phyloP scores from a whole-genome alignment of 2,329 filamentous ascomycete genomes.

The Fusarium austroafricanum region DNA sequence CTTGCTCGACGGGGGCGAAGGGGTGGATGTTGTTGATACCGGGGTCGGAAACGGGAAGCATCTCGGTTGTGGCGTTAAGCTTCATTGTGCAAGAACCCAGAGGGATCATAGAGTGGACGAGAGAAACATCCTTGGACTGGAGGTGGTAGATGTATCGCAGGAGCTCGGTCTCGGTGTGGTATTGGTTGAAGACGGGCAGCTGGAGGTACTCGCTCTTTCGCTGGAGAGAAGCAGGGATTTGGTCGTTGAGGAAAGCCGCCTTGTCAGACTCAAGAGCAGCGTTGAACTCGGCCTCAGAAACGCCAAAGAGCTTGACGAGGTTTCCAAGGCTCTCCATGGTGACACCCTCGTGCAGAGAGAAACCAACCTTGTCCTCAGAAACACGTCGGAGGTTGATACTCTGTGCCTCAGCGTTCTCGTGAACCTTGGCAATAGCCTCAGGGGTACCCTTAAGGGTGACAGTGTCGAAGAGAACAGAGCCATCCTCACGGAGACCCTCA shows the following conservation, averaged over 20 bases:
- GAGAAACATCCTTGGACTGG: conserved; percentile 91
- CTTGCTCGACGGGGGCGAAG: conserved; percentile 74
- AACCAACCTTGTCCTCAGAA: conserved; percentile 48
- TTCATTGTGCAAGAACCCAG: conserved; percentile 99
- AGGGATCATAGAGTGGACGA: conserved; percentile 97
- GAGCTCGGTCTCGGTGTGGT: conserved; percentile 95
- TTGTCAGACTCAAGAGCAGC: conserved; percentile 48
- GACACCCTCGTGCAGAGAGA: conserved; percentile 49
- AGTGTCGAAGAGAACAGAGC: conserved; percentile 80
- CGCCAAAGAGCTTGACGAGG: conserved; percentile 44
- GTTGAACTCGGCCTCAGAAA: conserved; percentile 42
- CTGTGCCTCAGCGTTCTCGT: conserved; percentile 37
- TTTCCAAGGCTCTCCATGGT: conserved; percentile 38
- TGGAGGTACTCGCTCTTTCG: conserved; percentile 82
- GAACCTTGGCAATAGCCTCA: conserved; percentile 41
- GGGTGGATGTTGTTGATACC: conserved; percentile 77
- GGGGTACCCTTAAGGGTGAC: conserved; percentile 70
- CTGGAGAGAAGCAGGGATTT: conserved; percentile 70
- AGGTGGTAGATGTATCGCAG: conserved; percentile 93
- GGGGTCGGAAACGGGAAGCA: conserved; percentile 74
- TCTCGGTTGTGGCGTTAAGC: conserved; percentile 92
- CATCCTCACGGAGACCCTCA: conserved; percentile 66
- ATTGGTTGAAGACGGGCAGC: conserved; percentile 93
- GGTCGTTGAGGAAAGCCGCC: conserved; percentile 49
- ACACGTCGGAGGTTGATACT: conserved; percentile 47